phyloP scores from a whole-genome alignment of 2,329 filamentous ascomycete genomes.

The Fusarium staphyleae region DNA sequence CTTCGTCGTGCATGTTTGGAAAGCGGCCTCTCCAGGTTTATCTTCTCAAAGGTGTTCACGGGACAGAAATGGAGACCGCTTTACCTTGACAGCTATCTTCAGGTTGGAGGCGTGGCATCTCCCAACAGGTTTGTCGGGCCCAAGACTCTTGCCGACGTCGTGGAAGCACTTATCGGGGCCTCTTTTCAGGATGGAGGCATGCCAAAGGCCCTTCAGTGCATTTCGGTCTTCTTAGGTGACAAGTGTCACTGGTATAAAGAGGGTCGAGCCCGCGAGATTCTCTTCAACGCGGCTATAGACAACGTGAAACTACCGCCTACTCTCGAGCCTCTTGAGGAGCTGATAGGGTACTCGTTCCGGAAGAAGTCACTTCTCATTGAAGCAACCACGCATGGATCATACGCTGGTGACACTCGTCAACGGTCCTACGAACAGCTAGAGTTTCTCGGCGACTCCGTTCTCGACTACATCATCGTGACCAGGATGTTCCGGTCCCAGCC shows the following conservation, averaged over 20 bases:
- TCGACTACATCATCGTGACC: slow-evolving; percentile 77
- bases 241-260: slow-evolving; percentile 61
- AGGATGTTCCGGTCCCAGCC: slow-evolving; percentile 59
- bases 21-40: slow-evolving; percentile 73
- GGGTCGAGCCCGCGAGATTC: slow-evolving; percentile 47
- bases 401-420: slow-evolving; percentile 50
- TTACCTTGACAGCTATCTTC: slow-evolving; percentile 56
- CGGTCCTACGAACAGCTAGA: slow-evolving; percentile 75
- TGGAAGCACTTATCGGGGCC: slow-evolving; percentile 84
- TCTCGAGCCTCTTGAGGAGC: slow-evolving; percentile 62
- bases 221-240: slow-evolving; percentile 69
- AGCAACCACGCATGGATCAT: slow-evolving; percentile 80
- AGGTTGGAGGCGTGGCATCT: slow-evolving; percentile 14
- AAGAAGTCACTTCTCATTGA: slow-evolving; percentile 75
- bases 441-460: slow-evolving; percentile 84
- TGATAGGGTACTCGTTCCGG: slow-evolving; percentile 76
- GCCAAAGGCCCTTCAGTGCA: slow-evolving; percentile 66
- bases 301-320: slow-evolving; percentile 48
- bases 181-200: slow-evolving; percentile 74
- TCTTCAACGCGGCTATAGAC: slow-evolving; percentile 53
- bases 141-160: slow-evolving; percentile 85
- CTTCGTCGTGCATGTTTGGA: slow-evolving; percentile 70
- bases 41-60: slow-evolving; percentile 73
- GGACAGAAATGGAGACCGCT: slow-evolving; percentile 75
- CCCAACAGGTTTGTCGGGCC: slow-evolving; percentile 61